Evolutionary conservation across 2,329 filamentous ascomycete genomes (phyloP).

Genomic region (Verticillium klebahnii): DNA sequence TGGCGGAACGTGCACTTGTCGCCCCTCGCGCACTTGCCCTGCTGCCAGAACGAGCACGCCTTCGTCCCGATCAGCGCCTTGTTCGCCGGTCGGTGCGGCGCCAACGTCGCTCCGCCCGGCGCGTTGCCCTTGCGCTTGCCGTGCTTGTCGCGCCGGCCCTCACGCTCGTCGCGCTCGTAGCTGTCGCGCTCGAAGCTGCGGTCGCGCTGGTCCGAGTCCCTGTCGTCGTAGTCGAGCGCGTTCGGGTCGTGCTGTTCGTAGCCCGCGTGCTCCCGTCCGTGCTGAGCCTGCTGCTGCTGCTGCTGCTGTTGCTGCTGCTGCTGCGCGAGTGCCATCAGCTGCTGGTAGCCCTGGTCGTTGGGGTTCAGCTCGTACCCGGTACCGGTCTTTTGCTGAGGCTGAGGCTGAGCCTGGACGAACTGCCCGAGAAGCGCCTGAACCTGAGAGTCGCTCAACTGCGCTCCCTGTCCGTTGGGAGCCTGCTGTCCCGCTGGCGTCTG

Average conservation of each 20-base stretch:
- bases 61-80: constrained; percentile 60
- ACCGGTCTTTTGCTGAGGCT: constrained; percentile 9
- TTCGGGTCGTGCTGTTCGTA: constrained; percentile 13
- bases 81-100: constrained; percentile 42
- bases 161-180: constrained; percentile 27
- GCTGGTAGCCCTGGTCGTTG: constrained; percentile 34
- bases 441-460: constrained; percentile 25
- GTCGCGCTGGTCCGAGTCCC: constrained; percentile 20
- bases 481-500: constrained; percentile 22
- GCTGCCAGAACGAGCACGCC: constrained; percentile 64
- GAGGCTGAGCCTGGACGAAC: constrained; percentile 31
- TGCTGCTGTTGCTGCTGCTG: constrained; percentile 13
- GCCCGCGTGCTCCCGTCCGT: constrained; percentile 1
- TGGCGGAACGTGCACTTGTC: constrained; percentile 72
- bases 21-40: constrained; percentile 68
- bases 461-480: constrained; percentile 21
- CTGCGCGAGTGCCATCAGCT: constrained; percentile 31
- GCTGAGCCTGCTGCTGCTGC: constrained; percentile 10
- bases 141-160: constrained; percentile 22
- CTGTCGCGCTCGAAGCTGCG: constrained; percentile 15
- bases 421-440: constrained; percentile 40
- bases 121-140: constrained; percentile 29
- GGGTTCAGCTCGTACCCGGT: constrained; percentile 26
- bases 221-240: constrained; percentile 14
- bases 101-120: constrained; percentile 22